Percentiles rank a stretch among this genome's conserved stretches.
These are phyloP conservation scores for Oryza rufipogon DNA, from an alignment of 176 grass and related monocot genomes.

Conservation along the genomic window DNA sequence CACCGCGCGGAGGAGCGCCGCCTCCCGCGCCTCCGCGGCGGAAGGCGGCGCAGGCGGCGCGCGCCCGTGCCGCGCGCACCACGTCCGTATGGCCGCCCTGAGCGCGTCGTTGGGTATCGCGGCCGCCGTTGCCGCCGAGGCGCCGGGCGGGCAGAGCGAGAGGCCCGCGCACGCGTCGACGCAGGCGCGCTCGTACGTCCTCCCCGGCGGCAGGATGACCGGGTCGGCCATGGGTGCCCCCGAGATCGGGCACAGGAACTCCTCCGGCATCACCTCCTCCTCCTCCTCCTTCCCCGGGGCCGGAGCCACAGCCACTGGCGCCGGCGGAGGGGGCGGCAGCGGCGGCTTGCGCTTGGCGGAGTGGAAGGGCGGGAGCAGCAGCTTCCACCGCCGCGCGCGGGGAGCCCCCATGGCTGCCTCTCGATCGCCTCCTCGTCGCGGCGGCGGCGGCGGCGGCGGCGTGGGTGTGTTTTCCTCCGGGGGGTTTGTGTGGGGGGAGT, in stretches of 20 bases:
- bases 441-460: neutral
- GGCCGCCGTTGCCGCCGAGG: neutral
- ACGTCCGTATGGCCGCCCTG: slow-evolving; percentile 52
- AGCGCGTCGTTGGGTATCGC: slow-evolving; percentile 76
- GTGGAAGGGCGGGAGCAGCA: slow-evolving; percentile 7
- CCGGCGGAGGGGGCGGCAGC: neutral
- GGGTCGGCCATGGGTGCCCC: slow-evolving; percentile 61
- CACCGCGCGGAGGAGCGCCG: slow-evolving; percentile 44
- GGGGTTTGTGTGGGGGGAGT: neutral
- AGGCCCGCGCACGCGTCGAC: slow-evolving; percentile 60
- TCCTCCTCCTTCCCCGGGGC: neutral
- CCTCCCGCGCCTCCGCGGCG: slow-evolving; percentile 22
- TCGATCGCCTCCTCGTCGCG: neutral
- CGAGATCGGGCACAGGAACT: slow-evolving; percentile 69
- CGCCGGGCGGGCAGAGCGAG: slow-evolving; percentile 30
- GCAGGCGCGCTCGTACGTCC: slow-evolving; percentile 66
- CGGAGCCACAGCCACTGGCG: neutral
- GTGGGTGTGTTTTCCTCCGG: slow-evolving; percentile 6
- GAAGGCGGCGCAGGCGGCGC: slow-evolving; percentile 26
- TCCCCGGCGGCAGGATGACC: slow-evolving; percentile 60
- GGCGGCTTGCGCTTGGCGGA: neutral
- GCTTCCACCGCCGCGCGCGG: slow-evolving; percentile 51
- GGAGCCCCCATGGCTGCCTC: slow-evolving; percentile 43
- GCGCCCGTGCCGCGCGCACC: slow-evolving; percentile 46
- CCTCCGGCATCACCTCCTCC: slow-evolving; percentile 1